Evolutionary conservation across 2,329 filamentous ascomycete genomes (phyloP).

Genomic region (Clonostachys rhizophaga): DNA sequence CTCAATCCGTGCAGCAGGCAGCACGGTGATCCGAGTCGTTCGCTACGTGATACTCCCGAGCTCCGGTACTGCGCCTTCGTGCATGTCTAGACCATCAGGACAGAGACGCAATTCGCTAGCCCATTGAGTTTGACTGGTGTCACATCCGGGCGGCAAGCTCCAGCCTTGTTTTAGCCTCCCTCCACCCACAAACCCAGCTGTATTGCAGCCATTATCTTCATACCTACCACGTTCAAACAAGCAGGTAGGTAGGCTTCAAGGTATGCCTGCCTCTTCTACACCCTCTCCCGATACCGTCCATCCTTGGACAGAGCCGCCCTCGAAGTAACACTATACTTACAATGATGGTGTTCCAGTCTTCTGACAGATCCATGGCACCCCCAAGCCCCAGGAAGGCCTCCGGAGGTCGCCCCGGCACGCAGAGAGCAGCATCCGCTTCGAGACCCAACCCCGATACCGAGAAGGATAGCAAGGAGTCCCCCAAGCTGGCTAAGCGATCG

Average conservation of each 20-base stretch:
- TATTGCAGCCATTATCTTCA: no score
- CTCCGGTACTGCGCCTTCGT: no score
- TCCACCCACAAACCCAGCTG: no score
- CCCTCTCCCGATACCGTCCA: not conserved
- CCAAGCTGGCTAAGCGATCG: slow-evolving; percentile 33
- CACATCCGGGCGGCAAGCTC: not conserved
- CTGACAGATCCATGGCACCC: slow-evolving; percentile 24
- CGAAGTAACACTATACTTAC: slow-evolving; percentile 7
- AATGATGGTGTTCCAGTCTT: slow-evolving; percentile 17
- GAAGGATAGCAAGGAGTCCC: slow-evolving; percentile 19
- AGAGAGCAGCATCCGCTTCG: slow-evolving; percentile 21
- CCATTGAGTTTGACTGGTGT: not conserved
- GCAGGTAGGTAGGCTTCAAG: not conserved
- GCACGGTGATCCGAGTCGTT: no score
- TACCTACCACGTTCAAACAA: not conserved
- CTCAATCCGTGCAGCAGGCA: no score
- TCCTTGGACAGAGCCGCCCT: no score
- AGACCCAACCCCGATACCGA: slow-evolving; percentile 12
- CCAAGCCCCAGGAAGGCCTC: slow-evolving; percentile 16
- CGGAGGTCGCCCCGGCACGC: slow-evolving; percentile 18
- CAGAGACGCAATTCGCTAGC: no score
- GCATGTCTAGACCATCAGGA: no score
- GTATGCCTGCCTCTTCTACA: not conserved
- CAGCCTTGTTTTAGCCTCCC: no score
- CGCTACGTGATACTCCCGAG: no score